Evolutionary conservation across 139 green algal species (phyloP), one percentile per base, ranked within the genome.

Genomic region (Parachlorella kessleri): DNA sequence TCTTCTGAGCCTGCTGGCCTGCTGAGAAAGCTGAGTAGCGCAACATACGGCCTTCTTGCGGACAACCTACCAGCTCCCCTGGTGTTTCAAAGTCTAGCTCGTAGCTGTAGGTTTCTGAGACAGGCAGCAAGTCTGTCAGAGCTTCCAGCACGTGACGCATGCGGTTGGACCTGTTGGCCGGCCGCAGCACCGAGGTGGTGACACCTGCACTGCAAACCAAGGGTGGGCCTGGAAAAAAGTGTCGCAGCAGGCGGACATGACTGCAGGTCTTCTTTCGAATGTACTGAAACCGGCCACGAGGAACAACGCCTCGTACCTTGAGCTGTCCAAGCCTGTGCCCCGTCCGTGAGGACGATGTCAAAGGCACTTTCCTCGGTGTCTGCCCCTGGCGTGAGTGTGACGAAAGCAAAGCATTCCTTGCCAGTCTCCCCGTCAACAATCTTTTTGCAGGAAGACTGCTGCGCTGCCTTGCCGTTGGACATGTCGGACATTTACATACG

Each of bases 121-220:
- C 24, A 14, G 63, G 63, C 9, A 38, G 28, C 9, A 69, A 33
- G 63, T 69, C 63, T 21, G 63, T 35, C 21, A 78, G 39, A 10
- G 72, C 72, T 35, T 78, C 72, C 21, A 78, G 38, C 28, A 35
- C 8, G 72, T 78, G 72, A 32, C 65, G 63, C 72, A 78, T 35
- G 63, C 72, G 36, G 39, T 78, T 63, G 10, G 72, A 9, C n/a
- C n/a, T n/a, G 65, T 35, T 54, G 70, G 8, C 39, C 8, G 54
- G 32, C 55, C 9, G 28, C 63, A 69, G 21, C 48, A 59, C 48
- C 21, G 48, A 59, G 48, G 14, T 59, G 14, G 14, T 18, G 14
- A 59, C 48, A 14, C 48, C 48, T 59, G 48, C 48, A 59, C 14
- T 28, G n/a, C n/a, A n/a, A n/a, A n/a, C n/a, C n/a, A n/a, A n/a